Evolutionary conservation across 495 filamentous ascomycete species (phyloP), one percentile per base, ranked within the genome.

Genomic region (Xylaria nigripes): DNA sequence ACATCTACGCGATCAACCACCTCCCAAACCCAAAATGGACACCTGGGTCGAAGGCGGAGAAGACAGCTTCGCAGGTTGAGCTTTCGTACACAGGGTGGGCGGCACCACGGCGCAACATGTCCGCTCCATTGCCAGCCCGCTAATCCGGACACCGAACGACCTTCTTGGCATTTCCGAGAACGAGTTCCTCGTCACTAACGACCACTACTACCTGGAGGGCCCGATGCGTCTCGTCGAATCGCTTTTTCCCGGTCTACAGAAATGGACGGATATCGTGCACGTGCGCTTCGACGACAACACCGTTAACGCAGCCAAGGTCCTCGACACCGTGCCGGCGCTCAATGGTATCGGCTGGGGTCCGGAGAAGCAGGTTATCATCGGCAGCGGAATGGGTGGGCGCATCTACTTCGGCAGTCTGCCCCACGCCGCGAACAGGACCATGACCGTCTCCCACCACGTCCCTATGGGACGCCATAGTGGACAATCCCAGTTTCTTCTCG

Each of bases 1-100:
- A 82, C 62, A 79, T 85, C 56, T 80, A 77, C 51, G 81, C 76
- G 7, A 62, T 84, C 43, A 86, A 86, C 54, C 81, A 86, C 43
- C 49, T 75, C 18, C 67, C 76, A 0, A 79, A 81, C 51, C 70
- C 70, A 0, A 65, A 64, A 2, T 72, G 59, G 56, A 68, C 63
- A 50, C 44, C 45, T 44, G 57, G 19, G 24, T 43, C 54, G 18
- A 49, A 16, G 19, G 61, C 57, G 15, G 48, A 63, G 16, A 69
- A 72, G 41, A 68, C 72, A 4, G 68, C 69, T 6, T 81, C 82
- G 0, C 78, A 79, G 22, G 63, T 85, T 36, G 81, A 85, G 56
- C 50, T 84, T 84, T 85, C 60, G 74, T 77, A 47, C 79, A 85
- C 54, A 60, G 59, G 0, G 51, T 74, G 22, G 70, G 70, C 13